phyloP scores from a whole-genome alignment of 2,329 filamentous ascomycete species.

The Exserohilum turcica region DNA sequence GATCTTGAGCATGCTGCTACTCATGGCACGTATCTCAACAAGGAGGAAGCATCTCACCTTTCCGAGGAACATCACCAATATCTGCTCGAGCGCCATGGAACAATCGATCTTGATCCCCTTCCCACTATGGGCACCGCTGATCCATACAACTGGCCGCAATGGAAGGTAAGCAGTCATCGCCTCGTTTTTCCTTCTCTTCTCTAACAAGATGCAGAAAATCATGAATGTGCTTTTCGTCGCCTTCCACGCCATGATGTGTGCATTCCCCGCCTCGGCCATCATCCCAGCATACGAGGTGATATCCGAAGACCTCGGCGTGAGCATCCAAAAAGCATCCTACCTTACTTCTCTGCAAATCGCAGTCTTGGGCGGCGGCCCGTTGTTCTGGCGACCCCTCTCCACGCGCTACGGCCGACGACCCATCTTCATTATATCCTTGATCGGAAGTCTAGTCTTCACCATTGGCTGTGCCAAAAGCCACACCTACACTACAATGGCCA shows the following conservation, averaged over 20 bases:
- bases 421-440: slow-evolving; percentile 58
- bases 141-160: slow-evolving; percentile 61
- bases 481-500: slow-evolving; percentile 57
- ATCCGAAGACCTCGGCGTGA: slow-evolving; percentile 55
- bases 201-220: slow-evolving; percentile 52
- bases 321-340: slow-evolving; percentile 58
- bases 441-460: slow-evolving; percentile 57
- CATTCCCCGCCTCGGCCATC: slow-evolving; percentile 61
- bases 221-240: slow-evolving; percentile 60
- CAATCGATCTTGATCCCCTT: slow-evolving; percentile 59
- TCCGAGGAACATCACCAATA: slow-evolving; percentile 56
- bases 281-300: slow-evolving; percentile 62
- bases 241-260: slow-evolving; percentile 63
- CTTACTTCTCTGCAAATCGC: slow-evolving; percentile 62
- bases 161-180: slow-evolving; percentile 49
- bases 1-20: slow-evolving; percentile 35
- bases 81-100: slow-evolving; percentile 59
- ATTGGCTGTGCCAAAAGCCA: slow-evolving; percentile 59
- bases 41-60: slow-evolving; percentile 41
- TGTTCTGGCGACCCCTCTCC: slow-evolving; percentile 63
- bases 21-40: slow-evolving; percentile 36
- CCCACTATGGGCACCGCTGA: slow-evolving; percentile 58
- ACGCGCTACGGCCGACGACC: slow-evolving; percentile 61
- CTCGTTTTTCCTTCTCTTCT: neutral
- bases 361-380: slow-evolving; percentile 58